Evolutionary conservation across 2,329 filamentous ascomycete genomes (phyloP).

Genomic region (Aaosphaeria arxii): DNA sequence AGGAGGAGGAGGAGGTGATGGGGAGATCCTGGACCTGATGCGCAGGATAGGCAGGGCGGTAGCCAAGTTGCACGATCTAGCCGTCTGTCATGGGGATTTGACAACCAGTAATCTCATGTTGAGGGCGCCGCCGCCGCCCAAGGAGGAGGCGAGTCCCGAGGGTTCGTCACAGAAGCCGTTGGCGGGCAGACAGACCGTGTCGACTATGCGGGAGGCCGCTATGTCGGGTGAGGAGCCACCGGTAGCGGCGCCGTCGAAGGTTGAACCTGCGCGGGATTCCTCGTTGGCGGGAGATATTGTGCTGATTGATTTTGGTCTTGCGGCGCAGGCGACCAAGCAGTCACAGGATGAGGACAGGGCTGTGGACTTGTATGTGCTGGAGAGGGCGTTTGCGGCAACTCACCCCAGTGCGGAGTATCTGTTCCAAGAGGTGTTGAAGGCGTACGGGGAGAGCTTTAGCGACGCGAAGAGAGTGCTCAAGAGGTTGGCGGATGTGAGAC

Average conservation of each 20-base stretch:
- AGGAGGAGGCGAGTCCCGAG: neutral
- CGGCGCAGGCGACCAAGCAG: slow-evolving; percentile 60
- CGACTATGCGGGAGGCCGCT: slow-evolving; percentile 20
- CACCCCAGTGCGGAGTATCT: slow-evolving; percentile 81
- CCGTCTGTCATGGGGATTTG: slow-evolving; percentile 89
- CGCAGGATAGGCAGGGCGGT: slow-evolving; percentile 67
- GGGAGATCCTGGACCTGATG: slow-evolving; percentile 55
- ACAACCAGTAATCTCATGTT: slow-evolving; percentile 98
- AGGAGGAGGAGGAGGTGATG: slow-evolving; percentile 11
- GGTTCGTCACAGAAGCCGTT: slow-evolving; percentile 1
- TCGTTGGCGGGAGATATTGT: slow-evolving; percentile 70
- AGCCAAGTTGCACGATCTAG: slow-evolving; percentile 74
- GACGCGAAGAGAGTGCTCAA: slow-evolving; percentile 72
- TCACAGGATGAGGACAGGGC: slow-evolving; percentile 86
- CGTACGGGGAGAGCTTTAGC: slow-evolving; percentile 73
- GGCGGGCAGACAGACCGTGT: slow-evolving; percentile 12
- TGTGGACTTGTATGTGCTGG: slow-evolving; percentile 93
- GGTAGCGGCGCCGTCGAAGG: neutral
- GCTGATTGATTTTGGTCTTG: slow-evolving; percentile 92
- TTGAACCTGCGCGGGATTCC: slow-evolving; percentile 8
- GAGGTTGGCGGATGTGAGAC: slow-evolving; percentile 84
- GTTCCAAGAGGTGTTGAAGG: slow-evolving; percentile 70
- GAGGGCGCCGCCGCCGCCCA: slow-evolving; percentile 1
- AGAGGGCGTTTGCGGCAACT: slow-evolving; percentile 90
- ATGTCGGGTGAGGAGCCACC: slow-evolving; percentile 9